Percentiles rank a stretch among this genome's conserved stretches.
These are phyloP conservation scores for Microdochium bolleyi DNA, from an alignment of 2,329 filamentous ascomycete species.

Conservation along the genomic window DNA sequence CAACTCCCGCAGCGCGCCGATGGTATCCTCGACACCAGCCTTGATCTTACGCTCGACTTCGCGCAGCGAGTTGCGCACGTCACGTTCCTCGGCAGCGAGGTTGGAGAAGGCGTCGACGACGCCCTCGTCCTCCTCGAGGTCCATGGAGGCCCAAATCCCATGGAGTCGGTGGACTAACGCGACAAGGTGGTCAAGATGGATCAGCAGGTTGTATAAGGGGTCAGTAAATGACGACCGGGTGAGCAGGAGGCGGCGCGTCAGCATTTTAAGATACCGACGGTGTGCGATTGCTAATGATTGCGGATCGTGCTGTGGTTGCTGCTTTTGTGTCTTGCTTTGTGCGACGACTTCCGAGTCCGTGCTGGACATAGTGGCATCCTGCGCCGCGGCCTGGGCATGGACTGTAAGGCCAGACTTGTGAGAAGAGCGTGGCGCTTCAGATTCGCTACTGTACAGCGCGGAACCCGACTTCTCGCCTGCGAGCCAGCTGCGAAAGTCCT, in stretches of 20 bases:
- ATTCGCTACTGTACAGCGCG: not conserved
- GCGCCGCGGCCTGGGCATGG: not conserved
- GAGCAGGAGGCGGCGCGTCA: conserved; percentile 60
- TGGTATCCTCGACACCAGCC: conserved; percentile 57
- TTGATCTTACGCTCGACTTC: conserved; percentile 59
- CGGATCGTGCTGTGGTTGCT: conserved; percentile 56
- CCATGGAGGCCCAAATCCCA: conserved; percentile 66
- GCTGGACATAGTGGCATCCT: conserved; percentile 6
- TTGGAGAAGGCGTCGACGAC: conserved; percentile 70
- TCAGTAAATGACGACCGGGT: conserved; percentile 56
- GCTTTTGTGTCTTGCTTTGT: conserved; percentile 9
- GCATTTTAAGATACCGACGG: conserved; percentile 61
- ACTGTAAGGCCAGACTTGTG: not conserved
- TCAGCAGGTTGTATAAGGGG: conserved; percentile 57
- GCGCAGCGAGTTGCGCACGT: conserved; percentile 57
- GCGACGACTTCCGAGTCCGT: conserved; percentile 5
- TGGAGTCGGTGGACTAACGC: conserved; percentile 71
- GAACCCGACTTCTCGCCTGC: conserved; percentile 26
- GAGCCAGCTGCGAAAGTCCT: conserved; percentile 72
- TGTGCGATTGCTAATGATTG: conserved; percentile 79
- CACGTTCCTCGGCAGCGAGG: conserved; percentile 62
- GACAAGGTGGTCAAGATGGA: conserved; percentile 73
- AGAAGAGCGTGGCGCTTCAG: not conserved
- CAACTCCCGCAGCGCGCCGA: conserved; percentile 41
- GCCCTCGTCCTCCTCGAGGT: conserved; percentile 75